Base-by-base conservation (phyloP, 2,329 filamentous ascomycete species). In the Penicillium sp. region DNA sequence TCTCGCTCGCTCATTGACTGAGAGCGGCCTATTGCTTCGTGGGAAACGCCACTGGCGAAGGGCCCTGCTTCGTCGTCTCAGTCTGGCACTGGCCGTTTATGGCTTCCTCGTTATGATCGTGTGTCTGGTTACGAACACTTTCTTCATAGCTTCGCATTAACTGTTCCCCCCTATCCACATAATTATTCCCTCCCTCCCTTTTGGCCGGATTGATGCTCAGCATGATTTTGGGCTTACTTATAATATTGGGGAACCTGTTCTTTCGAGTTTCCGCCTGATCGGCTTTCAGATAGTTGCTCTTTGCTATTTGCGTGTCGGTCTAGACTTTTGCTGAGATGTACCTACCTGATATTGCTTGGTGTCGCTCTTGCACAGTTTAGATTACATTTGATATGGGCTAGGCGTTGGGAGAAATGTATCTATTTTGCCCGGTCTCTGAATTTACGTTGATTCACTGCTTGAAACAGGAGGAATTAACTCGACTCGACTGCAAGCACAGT, bases 51-150 rank as follows among this genome's bases (percentile, higher is more conserved):
- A 74, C 59, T 91, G 69, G 83, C 82, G 74, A 74, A 83, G 69
- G 66, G 79, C 59, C 49, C 78, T 77, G 41, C 68, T 97, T 46
- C 79, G 93, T 50, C 86, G 83, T 62, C 70, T 89, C 54, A 85
- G 89, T 45, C 74, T 96, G 39, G 85, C 76, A 0, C 74, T 99
- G 52, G 86, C 88, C 7, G 76, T 90, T 8, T 99, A 99, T 65
- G 93, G 93, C 16, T 59, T 89, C 8, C 72, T 87, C 41, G 90
- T 99, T 45, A 97, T 99, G 93, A 74, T 88, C 25, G 84, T 92
- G 40, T 97, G 91, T 66, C 72, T 99, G 60, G 75, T 82, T 36
- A 89, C 90, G 65, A 97, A 97, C 67, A 83, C 87, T 12, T 87
- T 95, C 61, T 90, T 93, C 61, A 77, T 82, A 42, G 80, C 78